Percentiles rank a stretch among this genome's conserved stretches.
phyloP scores from a whole-genome alignment of 345 rosid species.

The Anacardium occidentale region DNA sequence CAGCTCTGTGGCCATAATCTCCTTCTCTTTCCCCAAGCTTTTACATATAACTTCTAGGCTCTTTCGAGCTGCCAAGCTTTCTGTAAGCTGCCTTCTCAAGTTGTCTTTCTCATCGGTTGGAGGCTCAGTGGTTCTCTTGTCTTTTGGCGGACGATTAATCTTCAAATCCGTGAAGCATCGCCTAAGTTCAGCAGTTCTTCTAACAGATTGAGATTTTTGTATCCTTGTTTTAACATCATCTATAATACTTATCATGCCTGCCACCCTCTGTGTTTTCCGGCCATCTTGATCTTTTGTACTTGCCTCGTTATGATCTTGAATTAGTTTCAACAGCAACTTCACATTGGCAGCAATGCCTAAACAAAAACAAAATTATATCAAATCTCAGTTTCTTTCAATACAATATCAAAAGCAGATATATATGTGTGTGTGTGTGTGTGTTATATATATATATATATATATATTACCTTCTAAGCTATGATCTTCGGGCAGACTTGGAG shows the following conservation, averaged over 20 bases:
- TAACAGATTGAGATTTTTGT: constrained; percentile 49
- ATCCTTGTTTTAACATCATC: constrained; percentile 67
- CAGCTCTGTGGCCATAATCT: constrained; percentile 67
- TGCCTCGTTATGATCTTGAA: constrained; percentile 70
- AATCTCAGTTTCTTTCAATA: neutral
- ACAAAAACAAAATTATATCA: neutral
- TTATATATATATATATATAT: too few species aligned
- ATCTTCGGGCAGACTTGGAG: constrained; percentile 34
- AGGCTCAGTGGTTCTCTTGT: constrained; percentile 28
- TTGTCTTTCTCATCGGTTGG: constrained; percentile 42
- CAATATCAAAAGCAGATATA: neutral
- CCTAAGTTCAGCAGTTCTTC: constrained; percentile 58
- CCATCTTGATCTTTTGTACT: constrained; percentile 45
- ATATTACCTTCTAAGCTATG: constrained; percentile 46
- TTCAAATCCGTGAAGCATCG: constrained; percentile 70
- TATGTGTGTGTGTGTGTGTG: too few species aligned
- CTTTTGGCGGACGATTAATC: constrained; percentile 27
- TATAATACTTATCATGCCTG: constrained; percentile 67
- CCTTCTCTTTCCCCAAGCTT: constrained; percentile 85
- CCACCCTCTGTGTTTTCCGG: constrained; percentile 52
- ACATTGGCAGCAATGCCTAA: constrained; percentile 59
- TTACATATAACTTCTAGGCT: constrained; percentile 79
- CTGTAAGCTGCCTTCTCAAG: constrained; percentile 51
- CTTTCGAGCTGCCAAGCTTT: constrained; percentile 57
- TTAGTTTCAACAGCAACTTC: constrained; percentile 62